Conservation (phyloP, 2,329 filamentous ascomycete genomes). For the Orbilia quercus region DNA sequence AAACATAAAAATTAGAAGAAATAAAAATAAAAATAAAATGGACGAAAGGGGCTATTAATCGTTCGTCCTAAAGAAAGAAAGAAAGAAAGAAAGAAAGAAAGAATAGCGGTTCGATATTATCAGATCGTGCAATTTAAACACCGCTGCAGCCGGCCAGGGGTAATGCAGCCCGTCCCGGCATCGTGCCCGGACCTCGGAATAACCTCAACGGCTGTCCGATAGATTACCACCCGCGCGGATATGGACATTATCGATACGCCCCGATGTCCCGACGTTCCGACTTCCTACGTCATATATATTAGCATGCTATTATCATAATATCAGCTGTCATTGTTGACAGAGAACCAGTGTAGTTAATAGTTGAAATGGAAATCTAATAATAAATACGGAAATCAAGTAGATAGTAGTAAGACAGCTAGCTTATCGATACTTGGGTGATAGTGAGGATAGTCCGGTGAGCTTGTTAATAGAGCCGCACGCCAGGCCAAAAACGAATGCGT, state of each 20-base stretch:
- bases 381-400: no score
- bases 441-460: background rate
- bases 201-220: slow-evolving; percentile 3
- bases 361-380: no score
- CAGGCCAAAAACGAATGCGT: slow-evolving; percentile 23
- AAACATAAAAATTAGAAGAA: no score
- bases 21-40: background rate
- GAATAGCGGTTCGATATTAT: slow-evolving; percentile 12
- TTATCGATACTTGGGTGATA: slow-evolving; percentile 6
- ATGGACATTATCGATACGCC: slow-evolving; percentile 1
- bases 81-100: background rate
- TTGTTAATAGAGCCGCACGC: background rate
- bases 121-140: slow-evolving; percentile 4
- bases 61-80: no score
- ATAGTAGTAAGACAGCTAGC: no score
- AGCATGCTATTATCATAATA: no score
- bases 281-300: no score
- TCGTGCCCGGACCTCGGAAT: no score
- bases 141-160: slow-evolving; percentile 16
- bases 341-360: no score
- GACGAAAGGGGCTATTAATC: no score
- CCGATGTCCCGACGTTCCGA: no score
- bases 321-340: no score
- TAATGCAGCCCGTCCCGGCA: slow-evolving; percentile 2
- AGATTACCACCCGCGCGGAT: slow-evolving; percentile 22